Evolutionary conservation across 2,329 filamentous ascomycete genomes (phyloP), one percentile per base, ranked within the genome.

Genomic region (Trichoderma sp.): DNA sequence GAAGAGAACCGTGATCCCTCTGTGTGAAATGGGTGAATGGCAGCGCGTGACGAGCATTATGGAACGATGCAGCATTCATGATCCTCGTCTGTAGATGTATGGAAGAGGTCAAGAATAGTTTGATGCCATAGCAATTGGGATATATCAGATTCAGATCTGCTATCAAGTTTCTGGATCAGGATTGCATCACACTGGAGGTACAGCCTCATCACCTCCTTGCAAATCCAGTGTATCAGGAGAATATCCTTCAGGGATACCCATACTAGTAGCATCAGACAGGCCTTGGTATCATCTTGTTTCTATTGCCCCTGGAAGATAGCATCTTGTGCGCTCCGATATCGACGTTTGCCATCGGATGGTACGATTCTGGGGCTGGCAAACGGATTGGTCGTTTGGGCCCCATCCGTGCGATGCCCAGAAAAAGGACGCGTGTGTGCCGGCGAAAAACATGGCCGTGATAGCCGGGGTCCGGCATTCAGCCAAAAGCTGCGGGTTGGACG

Each of bases 41-140:
- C 34, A 64, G 34, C 43, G 45, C 21, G 43, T 56, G 51, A 64
- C 48, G 14, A 57, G 61, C 54, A 64, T 64, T 9, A 57, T 64
- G 52, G 28, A 19, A 63, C 47, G 39, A 63, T 47, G 39, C 44
- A 47, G 41, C 3, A 4, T 26, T 52, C 50, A 63, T 63, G 41
- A 47, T 39, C 41, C 52, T 45, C 14, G 26, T 14, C 4, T 19
- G 14, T 34, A 47, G 15, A 55, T 10, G 39, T 19, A 19, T 14
- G 7, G 50, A 24, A 24, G 15, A 26, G 4, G 21, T 47, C 39
- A 47, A 24, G 10, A 6, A 19, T 4, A 24, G 34, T 14, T n/a
- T 30, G 28, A 21, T 28, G n/a, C 44, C 41, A 19, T 15, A 3
- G 19, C 10, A 14, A 6, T 52, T 30, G 28, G 19, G n/a, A 19